Conservation (phyloP, 768 basidiomycete species). For the Amanita subjunquillea region DNA sequence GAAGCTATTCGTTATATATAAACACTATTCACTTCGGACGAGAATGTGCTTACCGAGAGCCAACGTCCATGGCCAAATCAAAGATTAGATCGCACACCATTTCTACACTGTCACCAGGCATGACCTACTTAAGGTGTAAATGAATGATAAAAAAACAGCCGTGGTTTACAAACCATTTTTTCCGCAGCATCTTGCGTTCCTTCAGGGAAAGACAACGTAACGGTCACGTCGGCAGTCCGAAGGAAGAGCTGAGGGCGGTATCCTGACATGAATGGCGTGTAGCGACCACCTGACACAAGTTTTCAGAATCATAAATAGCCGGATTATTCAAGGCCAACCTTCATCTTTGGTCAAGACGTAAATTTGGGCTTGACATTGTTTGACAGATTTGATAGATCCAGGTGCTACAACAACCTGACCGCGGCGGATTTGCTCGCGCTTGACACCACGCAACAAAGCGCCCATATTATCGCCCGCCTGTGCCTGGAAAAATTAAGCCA, state of each 20-base stretch:
- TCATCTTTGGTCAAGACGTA: constrained; percentile 38
- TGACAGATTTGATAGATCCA: constrained; percentile 87
- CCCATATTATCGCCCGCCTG: constrained; percentile 99
- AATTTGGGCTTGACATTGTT: constrained; percentile 89
- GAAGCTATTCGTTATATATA: constrained; percentile 33
- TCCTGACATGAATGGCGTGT: constrained; percentile 87
- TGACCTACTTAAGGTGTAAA: constrained; percentile 41
- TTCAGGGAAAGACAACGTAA: constrained; percentile 74
- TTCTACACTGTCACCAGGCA: constrained; percentile 98
- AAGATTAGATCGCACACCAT: constrained; percentile 75
- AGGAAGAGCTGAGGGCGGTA: constrained; percentile 95
- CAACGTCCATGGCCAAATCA: constrained; percentile 84
- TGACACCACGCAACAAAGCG: constrained; percentile 89
- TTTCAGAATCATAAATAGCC: constrained; percentile 50
- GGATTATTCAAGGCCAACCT: not conserved
- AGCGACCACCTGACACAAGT: constrained; percentile 85
- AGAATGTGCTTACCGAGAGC: constrained; percentile 47
- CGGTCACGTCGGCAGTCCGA: constrained; percentile 91
- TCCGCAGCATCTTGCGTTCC: constrained; percentile 73
- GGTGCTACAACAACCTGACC: constrained; percentile 88
- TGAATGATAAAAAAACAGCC: not conserved
- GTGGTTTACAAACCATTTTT: constrained; percentile 57
- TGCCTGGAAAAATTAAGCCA: constrained; percentile 35
- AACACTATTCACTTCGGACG: constrained; percentile 2
- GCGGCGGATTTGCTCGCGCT: constrained; percentile 90